Evolutionary conservation across 2,329 filamentous ascomycete genomes (phyloP), one percentile per base, ranked within the genome.

Genomic region (Mariannaea elegans): DNA sequence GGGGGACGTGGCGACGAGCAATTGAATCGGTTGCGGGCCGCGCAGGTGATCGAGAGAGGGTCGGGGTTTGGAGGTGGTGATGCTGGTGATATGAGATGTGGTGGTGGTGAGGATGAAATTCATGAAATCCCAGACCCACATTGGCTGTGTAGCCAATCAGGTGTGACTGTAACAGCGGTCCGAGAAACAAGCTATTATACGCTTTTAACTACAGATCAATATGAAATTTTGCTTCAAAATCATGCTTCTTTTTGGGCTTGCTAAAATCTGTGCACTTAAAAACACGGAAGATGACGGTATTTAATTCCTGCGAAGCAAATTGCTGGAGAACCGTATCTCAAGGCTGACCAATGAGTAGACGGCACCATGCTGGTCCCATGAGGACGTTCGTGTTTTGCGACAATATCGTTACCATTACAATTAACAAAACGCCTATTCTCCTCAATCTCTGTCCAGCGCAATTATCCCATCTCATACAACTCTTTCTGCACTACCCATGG

Each of bases 21-120:
- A 62, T 66, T 65, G 64, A 27, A 55, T 59, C 56, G 59, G 44
- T 54, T 56, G 56, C 64, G 57, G 32, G 53, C 48, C 51, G 42
- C 34, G 55, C 36, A 36, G 50, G 47, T 45, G 46, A 53, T 56
- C 27, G 48, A 46, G 32, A 53, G 49, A 44, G 42, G 52, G 47
- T 42, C 47, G 49, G 54, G 57, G 45, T 41, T 53, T 45, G 51
- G 46, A 58, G 45, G 53, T 53, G 59, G 52, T 49, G 54, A 44
- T 56, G 48, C 48, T 54, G 56, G 56, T 66, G 61, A 61, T 54
- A 49, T 12, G 27, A 27, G 38, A 21, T 41, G 42, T 46, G 21
- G 31, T 49, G 46, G 54, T 56, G 54, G 54, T 59, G 23, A 21
- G 34, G 42, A 21, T 54, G 49, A 54, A 54, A 54, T 54, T 54